A percentile compares a stretch with the other conserved stretches of the same genome.
Conservation (phyloP, 495 filamentous ascomycete genomes). For the Pyrenopolyporus hunteri region DNA sequence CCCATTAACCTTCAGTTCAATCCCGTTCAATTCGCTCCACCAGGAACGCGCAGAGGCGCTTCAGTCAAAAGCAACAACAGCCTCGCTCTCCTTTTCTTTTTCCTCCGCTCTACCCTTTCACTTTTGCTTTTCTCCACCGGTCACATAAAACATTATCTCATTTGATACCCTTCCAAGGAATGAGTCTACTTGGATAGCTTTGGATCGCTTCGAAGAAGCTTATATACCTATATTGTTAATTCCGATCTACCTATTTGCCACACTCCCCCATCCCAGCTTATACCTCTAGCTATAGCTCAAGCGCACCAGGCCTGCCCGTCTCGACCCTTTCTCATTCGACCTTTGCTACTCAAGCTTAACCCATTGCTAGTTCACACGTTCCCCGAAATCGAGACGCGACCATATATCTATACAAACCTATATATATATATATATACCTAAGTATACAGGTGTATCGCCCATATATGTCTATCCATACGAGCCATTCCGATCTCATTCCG, state of each 20-base stretch:
- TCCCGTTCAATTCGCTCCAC: constrained; percentile 4
- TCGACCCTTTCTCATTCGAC: constrained; percentile 14
- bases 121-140: constrained; percentile 7
- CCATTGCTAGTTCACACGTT: constrained; percentile 1
- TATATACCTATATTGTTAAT: constrained; percentile 16
- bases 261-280: background rate
- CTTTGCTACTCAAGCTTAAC: constrained; percentile 2
- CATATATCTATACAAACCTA: background rate
- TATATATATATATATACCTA: background rate
- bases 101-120: background rate
- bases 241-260: constrained; percentile 23
- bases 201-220: no score
- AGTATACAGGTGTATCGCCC: background rate
- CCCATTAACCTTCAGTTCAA: background rate
- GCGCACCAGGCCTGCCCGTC: background rate
- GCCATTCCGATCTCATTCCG: no score
- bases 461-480: no score
- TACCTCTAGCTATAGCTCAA: background rate
- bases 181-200: constrained; percentile 26
- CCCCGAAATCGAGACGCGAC: background rate
- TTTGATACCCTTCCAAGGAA: constrained; percentile 16
- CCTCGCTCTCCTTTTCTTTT: constrained; percentile 2
- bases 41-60: background rate
- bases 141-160: constrained; percentile 9
- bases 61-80: constrained; percentile 5